Percentiles rank a stretch among this genome's conserved stretches.
Evolutionary conservation across 176 grass and related monocot genomes (phyloP).

Genomic region (Hyparrhenia diplandra): DNA sequence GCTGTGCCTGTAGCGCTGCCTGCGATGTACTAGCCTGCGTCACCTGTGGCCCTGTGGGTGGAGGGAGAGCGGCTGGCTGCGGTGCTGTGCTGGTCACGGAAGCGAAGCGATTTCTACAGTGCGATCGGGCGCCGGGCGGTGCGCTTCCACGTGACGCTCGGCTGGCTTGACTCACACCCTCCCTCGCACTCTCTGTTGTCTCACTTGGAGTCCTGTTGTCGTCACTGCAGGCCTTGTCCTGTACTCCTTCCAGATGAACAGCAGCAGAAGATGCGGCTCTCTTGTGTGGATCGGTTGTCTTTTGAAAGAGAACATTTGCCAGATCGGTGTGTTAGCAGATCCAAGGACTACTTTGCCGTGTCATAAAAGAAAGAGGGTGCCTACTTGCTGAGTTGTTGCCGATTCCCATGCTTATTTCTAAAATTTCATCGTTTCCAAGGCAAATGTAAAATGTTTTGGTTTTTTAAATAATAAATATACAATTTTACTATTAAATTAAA

Average conservation of each 20-base stretch:
- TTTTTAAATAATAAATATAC: too few relatives aligned
- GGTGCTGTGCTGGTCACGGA: not conserved
- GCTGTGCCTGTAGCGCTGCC: too few relatives aligned
- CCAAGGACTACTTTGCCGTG: not conserved
- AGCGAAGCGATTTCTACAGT: not conserved
- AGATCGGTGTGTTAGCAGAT: not conserved
- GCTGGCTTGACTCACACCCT: too few relatives aligned
- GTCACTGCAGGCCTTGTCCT: not conserved
- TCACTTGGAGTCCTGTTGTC: not conserved
- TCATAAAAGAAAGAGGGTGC: not conserved
- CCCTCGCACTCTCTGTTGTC: not conserved
- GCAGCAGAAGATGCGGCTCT: not conserved
- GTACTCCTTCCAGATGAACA: not conserved
- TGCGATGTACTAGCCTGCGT: too few relatives aligned
- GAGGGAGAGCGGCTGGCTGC: too few relatives aligned
- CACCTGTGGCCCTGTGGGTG: too few relatives aligned
- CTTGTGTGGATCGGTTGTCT: not conserved
- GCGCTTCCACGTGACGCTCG: constrained; percentile 32
- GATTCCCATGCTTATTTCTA: constrained; percentile 1
- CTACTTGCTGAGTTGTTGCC: not conserved
- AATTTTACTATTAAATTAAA: too few relatives aligned
- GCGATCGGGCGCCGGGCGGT: not conserved
- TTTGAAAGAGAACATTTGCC: not conserved
- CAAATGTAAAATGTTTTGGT: too few relatives aligned
- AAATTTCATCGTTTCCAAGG: not conserved